Evolutionary conservation across 2,329 filamentous ascomycete species (phyloP).

Genomic region (Apiospora koreana): DNA sequence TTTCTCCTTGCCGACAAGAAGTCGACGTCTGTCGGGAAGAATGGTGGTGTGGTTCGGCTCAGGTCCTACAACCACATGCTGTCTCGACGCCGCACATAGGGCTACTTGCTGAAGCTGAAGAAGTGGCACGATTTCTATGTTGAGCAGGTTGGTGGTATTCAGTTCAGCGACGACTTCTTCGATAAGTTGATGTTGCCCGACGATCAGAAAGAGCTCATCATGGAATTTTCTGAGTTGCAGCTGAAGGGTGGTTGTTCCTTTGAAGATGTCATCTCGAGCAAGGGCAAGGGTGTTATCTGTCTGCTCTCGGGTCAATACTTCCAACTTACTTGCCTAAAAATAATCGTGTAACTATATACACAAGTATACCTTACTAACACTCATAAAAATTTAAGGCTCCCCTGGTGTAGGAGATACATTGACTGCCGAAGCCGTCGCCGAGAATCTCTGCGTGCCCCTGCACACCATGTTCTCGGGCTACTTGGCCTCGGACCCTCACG

Average conservation of each 20-base stretch:
- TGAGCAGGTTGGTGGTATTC: constrained; percentile 44
- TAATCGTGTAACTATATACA: too few relatives aligned
- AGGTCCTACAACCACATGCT: constrained; percentile 35
- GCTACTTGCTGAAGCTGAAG: constrained; percentile 20
- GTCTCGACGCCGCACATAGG: constrained; percentile 30
- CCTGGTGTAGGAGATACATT: constrained; percentile 44
- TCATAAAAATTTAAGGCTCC: constrained; percentile 38
- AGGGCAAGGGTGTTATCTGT: constrained; percentile 14
- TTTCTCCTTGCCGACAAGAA: constrained; percentile 21
- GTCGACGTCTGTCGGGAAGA: not conserved
- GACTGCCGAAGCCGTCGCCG: constrained; percentile 40
- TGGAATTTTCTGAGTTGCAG: constrained; percentile 37
- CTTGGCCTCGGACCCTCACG: constrained; percentile 25
- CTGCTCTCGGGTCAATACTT: not conserved
- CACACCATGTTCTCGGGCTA: constrained; percentile 34
- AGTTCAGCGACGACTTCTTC: constrained; percentile 52
- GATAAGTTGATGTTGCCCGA: constrained; percentile 48
- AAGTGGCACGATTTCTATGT: constrained; percentile 37
- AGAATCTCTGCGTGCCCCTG: constrained; percentile 31
- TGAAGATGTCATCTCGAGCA: constrained; percentile 20
- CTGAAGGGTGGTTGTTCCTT: not conserved
- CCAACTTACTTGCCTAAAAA: too few relatives aligned
- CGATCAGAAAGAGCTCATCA: constrained; percentile 52
- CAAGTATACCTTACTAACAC: not conserved
- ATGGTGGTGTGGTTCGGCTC: not conserved